Evolutionary conservation across 2,329 filamentous ascomycete genomes (phyloP), one percentile per base, ranked within the genome.

Genomic region (Monosporascus cannonballus): DNA sequence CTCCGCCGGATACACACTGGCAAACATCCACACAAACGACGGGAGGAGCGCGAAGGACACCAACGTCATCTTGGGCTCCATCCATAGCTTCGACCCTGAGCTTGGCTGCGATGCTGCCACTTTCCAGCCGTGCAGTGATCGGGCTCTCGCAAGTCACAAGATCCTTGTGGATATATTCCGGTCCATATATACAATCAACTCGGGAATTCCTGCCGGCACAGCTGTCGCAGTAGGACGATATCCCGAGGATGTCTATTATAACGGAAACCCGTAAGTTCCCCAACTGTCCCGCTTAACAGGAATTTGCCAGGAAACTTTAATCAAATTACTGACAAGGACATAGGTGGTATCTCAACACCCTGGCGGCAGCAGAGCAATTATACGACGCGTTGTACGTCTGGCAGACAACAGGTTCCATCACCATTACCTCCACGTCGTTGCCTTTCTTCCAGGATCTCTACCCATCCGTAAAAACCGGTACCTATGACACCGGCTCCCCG

Each of bases 331-430:
- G 30, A 34, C 30, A 34, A 34, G 9, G 30, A 34, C 30, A 44
- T 24, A 66, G 64, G n/a, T 94, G 89, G 89, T 89, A 90, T 61
- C 76, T 93, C 14, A 80, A 80, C 61, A 93, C 87, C 1, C 76
- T 90, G 30, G 88, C 87, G 2, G 87, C 87, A 0, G 90, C 89
- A 3, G 89, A 94, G 69, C 85, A 89, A 64, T 78, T 95, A 3
- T 93, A 91, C 66, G 85, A 88, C 61, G 86, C 89, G 1, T 63
- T 91, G 1, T 85, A 86, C 58, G 83, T 86, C 48, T 93, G 87
- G 87, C 76, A 85, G 56, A 69, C 74, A 37, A 68, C 76, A 25
- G 84, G 83, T 1, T 84, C 76, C 6, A 77, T 95, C 61, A 79
- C 77, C 1, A 79, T 93, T 47, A 86, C 82, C 5, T 71, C 75